Evolutionary conservation across 768 basidiomycete species (phyloP).

Genomic region (Postia placenta): DNA sequence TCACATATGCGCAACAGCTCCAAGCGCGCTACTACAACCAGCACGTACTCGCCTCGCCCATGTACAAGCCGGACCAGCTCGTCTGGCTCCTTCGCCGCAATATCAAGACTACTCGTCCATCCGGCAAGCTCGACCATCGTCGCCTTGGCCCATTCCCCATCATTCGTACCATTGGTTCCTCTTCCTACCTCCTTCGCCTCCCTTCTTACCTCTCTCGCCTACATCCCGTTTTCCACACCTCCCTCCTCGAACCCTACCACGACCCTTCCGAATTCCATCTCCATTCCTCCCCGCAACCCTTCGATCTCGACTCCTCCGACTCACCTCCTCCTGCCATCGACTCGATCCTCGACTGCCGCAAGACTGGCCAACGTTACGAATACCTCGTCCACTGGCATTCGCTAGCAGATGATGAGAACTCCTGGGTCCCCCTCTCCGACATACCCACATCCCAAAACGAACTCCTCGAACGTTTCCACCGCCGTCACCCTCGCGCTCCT

Average conservation of each 20-base stretch:
- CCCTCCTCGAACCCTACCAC: slow-evolving; percentile 22
- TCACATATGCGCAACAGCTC: slow-evolving; percentile 23
- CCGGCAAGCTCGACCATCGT: slow-evolving; percentile 27
- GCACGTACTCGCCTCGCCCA: slow-evolving; percentile 19
- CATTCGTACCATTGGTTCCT: background rate
- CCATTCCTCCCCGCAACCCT: slow-evolving; percentile 13
- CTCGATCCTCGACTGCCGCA: slow-evolving; percentile 27
- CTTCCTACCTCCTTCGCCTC: background rate
- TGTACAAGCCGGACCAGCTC: slow-evolving; percentile 25
- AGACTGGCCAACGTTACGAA: slow-evolving; percentile 30
- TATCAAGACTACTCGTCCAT: slow-evolving; percentile 35
- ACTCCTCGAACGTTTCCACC: slow-evolving; percentile 28
- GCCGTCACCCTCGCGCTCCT: slow-evolving; percentile 24
- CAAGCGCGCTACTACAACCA: slow-evolving; percentile 26
- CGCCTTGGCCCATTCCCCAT: slow-evolving; percentile 4
- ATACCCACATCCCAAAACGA: slow-evolving; percentile 25
- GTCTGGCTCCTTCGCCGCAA: slow-evolving; percentile 34
- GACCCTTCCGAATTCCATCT: slow-evolving; percentile 29
- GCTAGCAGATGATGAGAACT: slow-evolving; percentile 23
- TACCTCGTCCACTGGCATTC: slow-evolving; percentile 28
- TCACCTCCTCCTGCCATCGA: slow-evolving; percentile 15
- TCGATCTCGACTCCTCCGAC: slow-evolving; percentile 6
- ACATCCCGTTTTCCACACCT: slow-evolving; percentile 35
- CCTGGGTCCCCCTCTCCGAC: slow-evolving; percentile 31
- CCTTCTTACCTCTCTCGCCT: slow-evolving; percentile 22